Conservation (phyloP, 2,329 filamentous ascomycete genomes). For the Fusarium sp. region DNA sequence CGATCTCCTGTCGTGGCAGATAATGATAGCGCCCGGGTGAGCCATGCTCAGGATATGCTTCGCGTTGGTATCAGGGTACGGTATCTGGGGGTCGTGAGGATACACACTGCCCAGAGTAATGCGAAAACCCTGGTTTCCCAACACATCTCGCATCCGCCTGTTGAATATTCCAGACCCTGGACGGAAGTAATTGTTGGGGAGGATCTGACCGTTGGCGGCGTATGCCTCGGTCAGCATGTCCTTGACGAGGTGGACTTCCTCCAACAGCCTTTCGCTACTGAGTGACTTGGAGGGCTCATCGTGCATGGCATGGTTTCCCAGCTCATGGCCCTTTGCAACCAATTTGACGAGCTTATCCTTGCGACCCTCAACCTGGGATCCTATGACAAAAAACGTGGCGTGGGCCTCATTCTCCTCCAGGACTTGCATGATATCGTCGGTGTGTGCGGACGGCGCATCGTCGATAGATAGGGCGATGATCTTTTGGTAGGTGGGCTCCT, state of each 20-base stretch:
- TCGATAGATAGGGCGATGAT: conserved; percentile 87
- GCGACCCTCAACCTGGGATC: conserved; percentile 71
- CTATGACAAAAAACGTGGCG: conserved; percentile 92
- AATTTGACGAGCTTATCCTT: conserved; percentile 66
- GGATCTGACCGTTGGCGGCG: conserved; percentile 51
- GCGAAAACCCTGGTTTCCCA: conserved; percentile 70
- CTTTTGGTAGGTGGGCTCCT: conserved; percentile 66
- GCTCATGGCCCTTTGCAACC: conserved; percentile 71
- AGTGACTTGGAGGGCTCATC: conserved; percentile 79
- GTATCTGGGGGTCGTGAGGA: conserved; percentile 90
- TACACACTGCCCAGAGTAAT: conserved; percentile 87
- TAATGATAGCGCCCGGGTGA: conserved; percentile 78
- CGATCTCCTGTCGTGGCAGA: conserved; percentile 84
- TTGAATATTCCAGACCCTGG: conserved; percentile 89
- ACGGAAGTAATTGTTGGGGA: conserved; percentile 75
- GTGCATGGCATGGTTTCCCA: conserved; percentile 90
- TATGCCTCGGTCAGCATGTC: conserved; percentile 67
- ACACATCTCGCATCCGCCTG: conserved; percentile 69
- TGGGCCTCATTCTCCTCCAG: conserved; percentile 72
- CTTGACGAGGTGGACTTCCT: conserved; percentile 74
- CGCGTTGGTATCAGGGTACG: conserved; percentile 74
- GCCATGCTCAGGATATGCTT: conserved; percentile 83
- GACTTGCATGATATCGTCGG: conserved; percentile 73
- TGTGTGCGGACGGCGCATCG: conserved; percentile 81
- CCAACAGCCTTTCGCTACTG: conserved; percentile 64